Percentiles rank a stretch among this genome's conserved stretches.
Evolutionary conservation across 2,329 filamentous ascomycete species (phyloP).

Genomic region (Phialophora tarda): DNA sequence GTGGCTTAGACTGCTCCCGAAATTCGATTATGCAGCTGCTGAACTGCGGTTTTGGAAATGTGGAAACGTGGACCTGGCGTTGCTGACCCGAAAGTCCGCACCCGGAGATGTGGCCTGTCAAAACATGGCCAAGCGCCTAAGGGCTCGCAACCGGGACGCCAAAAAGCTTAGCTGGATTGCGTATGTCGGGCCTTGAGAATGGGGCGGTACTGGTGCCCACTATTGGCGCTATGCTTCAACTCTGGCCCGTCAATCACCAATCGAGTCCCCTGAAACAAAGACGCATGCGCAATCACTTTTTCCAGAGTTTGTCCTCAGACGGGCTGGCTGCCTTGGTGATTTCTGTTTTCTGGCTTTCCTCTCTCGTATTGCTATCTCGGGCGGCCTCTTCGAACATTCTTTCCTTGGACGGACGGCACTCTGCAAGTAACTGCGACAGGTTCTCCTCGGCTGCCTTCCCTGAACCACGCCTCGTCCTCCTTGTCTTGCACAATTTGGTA

Average conservation of each 20-base stretch:
- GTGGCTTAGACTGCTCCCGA: background rate
- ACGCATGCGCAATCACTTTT: conserved; percentile 20
- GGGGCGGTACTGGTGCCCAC: conserved; percentile 2
- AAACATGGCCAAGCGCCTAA: conserved; percentile 7
- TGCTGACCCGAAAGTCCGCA: background rate
- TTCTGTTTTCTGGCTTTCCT: background rate
- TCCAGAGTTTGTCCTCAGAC: background rate
- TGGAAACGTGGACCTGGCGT: background rate
- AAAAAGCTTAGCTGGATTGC: conserved; percentile 18
- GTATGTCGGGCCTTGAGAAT: background rate
- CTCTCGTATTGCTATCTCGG: background rate
- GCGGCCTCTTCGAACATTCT: background rate
- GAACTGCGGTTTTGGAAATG: conserved; percentile 1
- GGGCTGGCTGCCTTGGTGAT: background rate
- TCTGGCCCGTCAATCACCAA: conserved; percentile 1
- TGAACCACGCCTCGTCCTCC: background rate
- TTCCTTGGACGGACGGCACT: background rate
- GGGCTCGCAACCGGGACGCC: conserved; percentile 1
- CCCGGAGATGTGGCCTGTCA: background rate
- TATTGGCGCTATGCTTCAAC: conserved; percentile 5
- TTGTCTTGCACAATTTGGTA: background rate
- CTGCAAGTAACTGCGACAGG: background rate
- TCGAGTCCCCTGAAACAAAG: conserved; percentile 10
- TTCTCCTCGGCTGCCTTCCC: background rate
- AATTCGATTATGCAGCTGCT: background rate